These are phyloP conservation scores for Capsicum chinense DNA, from an alignment of 257 asterid genomes.

Conservation along the genomic window DNA sequence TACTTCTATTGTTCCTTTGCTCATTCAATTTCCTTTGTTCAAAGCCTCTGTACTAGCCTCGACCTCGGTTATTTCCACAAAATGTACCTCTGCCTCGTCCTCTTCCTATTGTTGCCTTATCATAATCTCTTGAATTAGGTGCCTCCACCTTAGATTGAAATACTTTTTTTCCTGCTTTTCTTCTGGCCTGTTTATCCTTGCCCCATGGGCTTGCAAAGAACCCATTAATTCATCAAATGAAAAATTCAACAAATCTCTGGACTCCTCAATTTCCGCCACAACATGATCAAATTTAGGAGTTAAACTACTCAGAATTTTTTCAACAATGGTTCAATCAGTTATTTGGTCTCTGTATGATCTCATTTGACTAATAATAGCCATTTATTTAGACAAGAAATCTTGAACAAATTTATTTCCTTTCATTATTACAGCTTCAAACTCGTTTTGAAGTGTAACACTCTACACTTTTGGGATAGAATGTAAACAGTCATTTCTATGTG, in stretches of 20 bases:
- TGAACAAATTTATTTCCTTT: too few species aligned
- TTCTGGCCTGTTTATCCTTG: background rate
- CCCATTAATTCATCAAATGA: background rate
- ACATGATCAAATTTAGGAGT: background rate
- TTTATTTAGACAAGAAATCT: background rate
- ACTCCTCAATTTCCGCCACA: background rate
- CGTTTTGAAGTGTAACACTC: too few species aligned
- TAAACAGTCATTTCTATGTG: too few species aligned
- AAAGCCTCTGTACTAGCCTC: too few species aligned
- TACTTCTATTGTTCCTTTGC: background rate
- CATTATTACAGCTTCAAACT: too few species aligned
- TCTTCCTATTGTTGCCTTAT: background rate
- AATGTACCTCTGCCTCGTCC: background rate
- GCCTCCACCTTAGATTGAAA: background rate
- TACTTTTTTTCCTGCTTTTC: constrained; percentile 24
- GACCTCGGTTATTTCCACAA: too few species aligned
- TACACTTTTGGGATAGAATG: too few species aligned
- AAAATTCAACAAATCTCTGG: background rate
- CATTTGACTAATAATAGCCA: background rate
- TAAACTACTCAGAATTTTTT: background rate
- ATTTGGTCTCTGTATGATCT: background rate
- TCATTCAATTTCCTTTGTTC: too few species aligned
- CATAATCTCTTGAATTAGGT: too few species aligned
- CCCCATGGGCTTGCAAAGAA: background rate
- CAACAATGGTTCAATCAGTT: background rate